Conservation (phyloP, 1,284 basidiomycete species). For the Papiliotrema laurentii region DNA sequence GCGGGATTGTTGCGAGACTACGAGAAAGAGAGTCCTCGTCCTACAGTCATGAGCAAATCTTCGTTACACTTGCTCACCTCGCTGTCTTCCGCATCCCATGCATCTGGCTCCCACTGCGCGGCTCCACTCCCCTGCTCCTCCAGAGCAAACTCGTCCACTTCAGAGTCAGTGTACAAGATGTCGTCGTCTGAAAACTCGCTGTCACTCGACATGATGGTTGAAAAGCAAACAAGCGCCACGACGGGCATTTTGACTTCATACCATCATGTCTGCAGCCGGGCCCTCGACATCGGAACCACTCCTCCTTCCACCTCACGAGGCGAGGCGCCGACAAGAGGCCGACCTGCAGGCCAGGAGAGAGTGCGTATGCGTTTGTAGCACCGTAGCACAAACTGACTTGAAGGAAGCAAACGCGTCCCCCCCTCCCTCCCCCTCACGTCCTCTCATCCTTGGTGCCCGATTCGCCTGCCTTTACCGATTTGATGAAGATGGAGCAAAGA, state of each 20-base stretch:
- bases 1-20: slow-evolving; percentile 21
- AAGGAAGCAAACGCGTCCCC: slow-evolving; percentile 35
- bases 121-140: slow-evolving; percentile 31
- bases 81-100: slow-evolving; percentile 30
- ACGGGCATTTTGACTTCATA: not conserved
- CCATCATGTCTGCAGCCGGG: slow-evolving; percentile 13
- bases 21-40: too few relatives aligned
- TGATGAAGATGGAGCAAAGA: slow-evolving; percentile 83
- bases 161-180: slow-evolving; percentile 37
- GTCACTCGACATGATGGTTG: slow-evolving; percentile 13
- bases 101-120: slow-evolving; percentile 41
- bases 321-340: not conserved
- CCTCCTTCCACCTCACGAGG: not conserved
- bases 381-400: not conserved
- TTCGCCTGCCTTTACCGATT: slow-evolving; percentile 77
- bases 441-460: slow-evolving; percentile 57
- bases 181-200: too few relatives aligned
- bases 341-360: slow-evolving; percentile 1
- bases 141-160: slow-evolving; percentile 47
- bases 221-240: not conserved
- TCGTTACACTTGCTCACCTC: slow-evolving; percentile 11
- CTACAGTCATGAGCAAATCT: slow-evolving; percentile 8
- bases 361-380: not conserved
- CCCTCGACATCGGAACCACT: slow-evolving; percentile 12
- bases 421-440: slow-evolving; percentile 46